phyloP scores from a whole-genome alignment of 1,139 yeast genomes.

The Magnusiomyces sp. region DNA sequence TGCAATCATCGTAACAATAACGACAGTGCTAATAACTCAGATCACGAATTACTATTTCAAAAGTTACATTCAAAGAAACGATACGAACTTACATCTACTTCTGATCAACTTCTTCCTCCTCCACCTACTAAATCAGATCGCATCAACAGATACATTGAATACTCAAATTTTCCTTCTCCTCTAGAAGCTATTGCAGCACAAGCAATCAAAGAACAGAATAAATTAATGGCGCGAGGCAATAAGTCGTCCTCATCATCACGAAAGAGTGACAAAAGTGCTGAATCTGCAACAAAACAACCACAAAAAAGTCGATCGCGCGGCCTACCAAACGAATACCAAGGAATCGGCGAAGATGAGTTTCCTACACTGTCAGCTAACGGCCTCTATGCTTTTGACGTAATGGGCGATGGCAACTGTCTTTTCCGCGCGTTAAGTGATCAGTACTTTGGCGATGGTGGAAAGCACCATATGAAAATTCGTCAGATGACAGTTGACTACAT shows the following conservation, averaged over 20 bases:
- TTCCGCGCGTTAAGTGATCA: constrained; percentile 38
- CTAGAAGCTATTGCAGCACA: constrained; percentile 2
- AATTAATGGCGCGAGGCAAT: not conserved
- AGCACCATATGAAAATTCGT: constrained; percentile 28
- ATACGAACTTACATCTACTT: too few relatives aligned
- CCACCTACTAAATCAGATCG: constrained; percentile 43
- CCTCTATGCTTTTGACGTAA: constrained; percentile 32
- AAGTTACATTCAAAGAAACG: too few relatives aligned
- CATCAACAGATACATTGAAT: too few relatives aligned
- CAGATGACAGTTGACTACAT: constrained; percentile 29
- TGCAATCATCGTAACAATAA: too few relatives aligned
- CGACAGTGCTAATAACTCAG: too few relatives aligned
- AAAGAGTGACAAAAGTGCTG: not conserved
- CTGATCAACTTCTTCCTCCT: too few relatives aligned
- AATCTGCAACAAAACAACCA: not conserved
- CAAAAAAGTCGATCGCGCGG: too few relatives aligned
- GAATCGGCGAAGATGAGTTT: constrained; percentile 24
- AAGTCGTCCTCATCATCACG: not conserved
- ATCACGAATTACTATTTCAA: too few relatives aligned
- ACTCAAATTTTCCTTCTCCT: not conserved
- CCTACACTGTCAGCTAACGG: constrained; percentile 31
- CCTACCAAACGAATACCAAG: not conserved
- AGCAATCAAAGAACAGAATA: not conserved
- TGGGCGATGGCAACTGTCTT: constrained; percentile 38
- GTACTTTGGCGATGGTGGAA: constrained; percentile 31